Conservation (phyloP, 1,284 basidiomycete species). For the Gymnopus androsaceus region DNA sequence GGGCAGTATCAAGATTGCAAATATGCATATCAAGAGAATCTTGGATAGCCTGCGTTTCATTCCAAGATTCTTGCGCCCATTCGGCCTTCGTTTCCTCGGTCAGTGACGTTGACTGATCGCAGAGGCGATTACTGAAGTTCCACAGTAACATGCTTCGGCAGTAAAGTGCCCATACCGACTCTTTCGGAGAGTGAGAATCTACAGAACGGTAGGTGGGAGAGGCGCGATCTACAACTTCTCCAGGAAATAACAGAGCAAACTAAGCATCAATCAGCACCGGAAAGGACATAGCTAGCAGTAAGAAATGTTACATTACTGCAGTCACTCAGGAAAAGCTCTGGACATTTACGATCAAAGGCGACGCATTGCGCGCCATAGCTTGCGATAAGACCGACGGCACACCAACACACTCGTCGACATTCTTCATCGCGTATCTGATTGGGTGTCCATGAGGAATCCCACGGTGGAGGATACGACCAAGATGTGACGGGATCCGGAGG, state of each 20-base stretch:
- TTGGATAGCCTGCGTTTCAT: slow-evolving; percentile 64
- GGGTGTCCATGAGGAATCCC: slow-evolving; percentile 58
- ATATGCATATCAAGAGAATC: slow-evolving; percentile 64
- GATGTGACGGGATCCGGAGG: slow-evolving; percentile 41
- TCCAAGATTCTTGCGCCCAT: slow-evolving; percentile 57
- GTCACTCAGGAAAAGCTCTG: slow-evolving; percentile 58
- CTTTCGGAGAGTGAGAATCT: slow-evolving; percentile 56
- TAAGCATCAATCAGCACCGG: slow-evolving; percentile 22
- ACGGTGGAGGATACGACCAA: slow-evolving; percentile 57
- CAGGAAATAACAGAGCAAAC: slow-evolving; percentile 45
- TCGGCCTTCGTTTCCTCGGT: slow-evolving; percentile 54
- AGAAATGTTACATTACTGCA: slow-evolving; percentile 59
- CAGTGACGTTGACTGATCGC: slow-evolving; percentile 33
- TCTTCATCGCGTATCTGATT: slow-evolving; percentile 65
- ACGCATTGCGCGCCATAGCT: slow-evolving; percentile 66
- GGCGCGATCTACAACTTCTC: slow-evolving; percentile 57
- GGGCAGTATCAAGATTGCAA: slow-evolving; percentile 65
- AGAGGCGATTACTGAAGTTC: slow-evolving; percentile 61
- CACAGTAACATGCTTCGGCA: slow-evolving; percentile 78
- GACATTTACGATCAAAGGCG: slow-evolving; percentile 58
- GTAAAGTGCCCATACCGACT: slow-evolving; percentile 77
- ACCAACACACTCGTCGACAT: slow-evolving; percentile 72
- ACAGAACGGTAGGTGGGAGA: slow-evolving; percentile 39
- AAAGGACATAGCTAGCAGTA: slow-evolving; percentile 16
- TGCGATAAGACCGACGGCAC: slow-evolving; percentile 64